A percentile compares a stretch with the other conserved stretches of the same genome.
Conservation (phyloP, 2,329 filamentous ascomycete genomes). For the Stemphylium beticola region DNA sequence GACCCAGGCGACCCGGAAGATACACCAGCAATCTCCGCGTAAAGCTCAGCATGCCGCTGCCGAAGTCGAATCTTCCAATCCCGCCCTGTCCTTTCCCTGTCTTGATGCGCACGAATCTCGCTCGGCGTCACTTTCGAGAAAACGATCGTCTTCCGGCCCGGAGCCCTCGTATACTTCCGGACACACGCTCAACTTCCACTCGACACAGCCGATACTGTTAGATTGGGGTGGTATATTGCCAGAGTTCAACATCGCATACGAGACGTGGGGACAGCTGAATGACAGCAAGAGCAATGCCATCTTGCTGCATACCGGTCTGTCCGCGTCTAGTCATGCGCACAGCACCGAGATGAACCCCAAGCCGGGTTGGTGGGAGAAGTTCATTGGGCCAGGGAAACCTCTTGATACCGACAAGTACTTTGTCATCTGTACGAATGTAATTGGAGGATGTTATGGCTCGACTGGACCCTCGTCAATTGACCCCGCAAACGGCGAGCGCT, state of each 20-base stretch:
- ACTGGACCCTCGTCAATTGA: conserved; percentile 90
- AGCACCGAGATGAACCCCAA: conserved; percentile 86
- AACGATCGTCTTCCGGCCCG: conserved; percentile 73
- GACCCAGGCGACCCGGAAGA: conserved; percentile 28
- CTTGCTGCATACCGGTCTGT: conserved; percentile 89
- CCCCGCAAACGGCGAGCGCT: conserved; percentile 83
- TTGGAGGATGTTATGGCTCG: conserved; percentile 94
- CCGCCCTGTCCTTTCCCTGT: conserved; percentile 50
- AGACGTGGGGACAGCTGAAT: conserved; percentile 88
- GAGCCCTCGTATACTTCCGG: conserved; percentile 95
- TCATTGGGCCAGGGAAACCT: conserved; percentile 85
- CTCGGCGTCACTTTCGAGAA: conserved; percentile 75
- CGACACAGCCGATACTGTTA: conserved; percentile 74
- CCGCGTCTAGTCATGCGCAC: conserved; percentile 95
- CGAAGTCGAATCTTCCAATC: conserved; percentile 46
- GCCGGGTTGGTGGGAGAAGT: conserved; percentile 98
- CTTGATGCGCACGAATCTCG: conserved; percentile 52
- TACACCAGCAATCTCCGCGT: conserved; percentile 39
- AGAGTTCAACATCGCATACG: conserved; percentile 89
- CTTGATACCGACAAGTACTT: conserved; percentile 92
- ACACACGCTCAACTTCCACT: conserved; percentile 79
- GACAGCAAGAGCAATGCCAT: conserved; percentile 84
- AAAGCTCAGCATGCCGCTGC: conserved; percentile 34
- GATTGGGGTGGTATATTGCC: conserved; percentile 96
- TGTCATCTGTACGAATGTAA: conserved; percentile 93